These are phyloP conservation scores for Penicillium nucicola DNA, from an alignment of 495 filamentous ascomycete genomes.

Conservation along the genomic window DNA sequence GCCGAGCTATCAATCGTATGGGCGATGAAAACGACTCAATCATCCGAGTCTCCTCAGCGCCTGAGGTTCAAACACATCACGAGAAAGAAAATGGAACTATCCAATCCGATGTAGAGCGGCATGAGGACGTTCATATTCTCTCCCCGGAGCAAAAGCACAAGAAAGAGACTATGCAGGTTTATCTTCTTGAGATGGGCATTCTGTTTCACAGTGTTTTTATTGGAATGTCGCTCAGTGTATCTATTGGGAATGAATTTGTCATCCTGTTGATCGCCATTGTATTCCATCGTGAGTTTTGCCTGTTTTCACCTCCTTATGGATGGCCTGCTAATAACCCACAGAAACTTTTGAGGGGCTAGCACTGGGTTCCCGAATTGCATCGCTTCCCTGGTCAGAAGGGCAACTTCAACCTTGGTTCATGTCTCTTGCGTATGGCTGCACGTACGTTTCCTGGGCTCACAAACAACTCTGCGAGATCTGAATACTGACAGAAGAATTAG, in stretches of 20 bases:
- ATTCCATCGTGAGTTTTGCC: slow-evolving; percentile 57
- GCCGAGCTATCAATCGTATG: slow-evolving; percentile 28
- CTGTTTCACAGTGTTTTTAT: slow-evolving; percentile 80
- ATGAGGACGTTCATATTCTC: slow-evolving; percentile 4
- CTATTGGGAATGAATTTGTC: slow-evolving; percentile 65
- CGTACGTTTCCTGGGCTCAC: slow-evolving; percentile 17
- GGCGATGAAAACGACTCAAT: slow-evolving; percentile 25
- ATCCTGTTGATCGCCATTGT: slow-evolving; percentile 70
- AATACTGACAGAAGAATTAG: slow-evolving; percentile 41
- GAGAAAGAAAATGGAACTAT: slow-evolving; percentile 12
- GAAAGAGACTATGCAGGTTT: slow-evolving; percentile 55
- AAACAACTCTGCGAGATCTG: not conserved
- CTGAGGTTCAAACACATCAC: slow-evolving; percentile 12
- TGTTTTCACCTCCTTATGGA: not conserved
- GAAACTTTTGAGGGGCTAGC: slow-evolving; percentile 64
- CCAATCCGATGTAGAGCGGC: slow-evolving; percentile 18
- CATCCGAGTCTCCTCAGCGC: slow-evolving; percentile 22
- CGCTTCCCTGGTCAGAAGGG: slow-evolving; percentile 34
- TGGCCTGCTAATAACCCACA: slow-evolving; percentile 24
- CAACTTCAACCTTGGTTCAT: slow-evolving; percentile 66
- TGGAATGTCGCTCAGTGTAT: slow-evolving; percentile 74
- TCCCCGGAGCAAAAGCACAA: slow-evolving; percentile 25
- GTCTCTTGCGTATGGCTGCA: slow-evolving; percentile 73
- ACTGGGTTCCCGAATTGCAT: slow-evolving; percentile 61
- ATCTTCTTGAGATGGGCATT: slow-evolving; percentile 75